Base-by-base conservation (phyloP, 768 basidiomycete genomes). In the Podaxis rugospora region DNA sequence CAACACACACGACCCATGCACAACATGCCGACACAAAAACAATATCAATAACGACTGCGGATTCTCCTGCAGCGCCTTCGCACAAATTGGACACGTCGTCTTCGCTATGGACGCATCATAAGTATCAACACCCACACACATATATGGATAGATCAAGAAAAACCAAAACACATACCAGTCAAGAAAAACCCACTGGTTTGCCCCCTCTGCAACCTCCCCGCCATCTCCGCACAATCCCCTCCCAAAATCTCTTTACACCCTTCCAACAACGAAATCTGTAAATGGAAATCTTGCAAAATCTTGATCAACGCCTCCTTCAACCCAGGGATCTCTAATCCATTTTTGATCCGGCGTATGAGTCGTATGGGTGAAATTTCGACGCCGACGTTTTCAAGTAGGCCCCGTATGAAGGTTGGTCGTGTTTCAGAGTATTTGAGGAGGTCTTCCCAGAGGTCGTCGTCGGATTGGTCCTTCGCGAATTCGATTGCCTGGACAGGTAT, bases 391-490 rank as follows among this genome's bases (percentile, higher is more conserved):
- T 98, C 95, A 3, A 99, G 80, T 2, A 99, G 76, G 6, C 92
- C 95, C 2, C 95, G 89, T 46, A 99, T 98, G 77, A 99, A 98
- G 0, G 88, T 93, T 40, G 97, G 97, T 61, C 94, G 80, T 10
- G 92, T 95, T 72, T 98, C 97, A 0, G 95, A 96, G 67, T 98
- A 98, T 62, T 82, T 87, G 27, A 99, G 76, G 7, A 99, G 80
- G 70, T 98, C 96, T 67, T 98, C 96, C 97, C 96, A 99, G 0
- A 99, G 83, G 70, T 98, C 97, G 63, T 95, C 89, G 64, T 98
- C 97, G 55, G 88, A 89, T 71, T 98, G 96, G 71, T 98, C 95
- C 68, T 95, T 96, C 2, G 95, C 96, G 64, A 99, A 99, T 61
- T 98, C 96, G 67, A 99, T 98, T 2, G 96, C 95, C 61, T 32